Conservation (phyloP, 1,284 basidiomycete species). For the Sporisorium reilianum region DNA sequence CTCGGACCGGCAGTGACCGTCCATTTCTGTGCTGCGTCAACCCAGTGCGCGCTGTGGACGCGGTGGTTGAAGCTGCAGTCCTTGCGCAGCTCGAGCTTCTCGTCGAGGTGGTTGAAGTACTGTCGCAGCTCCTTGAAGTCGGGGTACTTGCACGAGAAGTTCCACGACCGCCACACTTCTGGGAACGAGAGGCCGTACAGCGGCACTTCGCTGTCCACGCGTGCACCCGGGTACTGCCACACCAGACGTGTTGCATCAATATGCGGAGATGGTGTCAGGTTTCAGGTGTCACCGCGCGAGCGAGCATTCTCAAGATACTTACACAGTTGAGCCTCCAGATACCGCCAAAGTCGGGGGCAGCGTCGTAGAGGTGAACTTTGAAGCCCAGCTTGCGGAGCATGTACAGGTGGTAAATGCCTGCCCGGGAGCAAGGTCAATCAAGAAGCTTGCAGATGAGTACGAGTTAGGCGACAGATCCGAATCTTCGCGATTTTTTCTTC, state of each 20-base stretch:
- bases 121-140: slow-evolving; percentile 52
- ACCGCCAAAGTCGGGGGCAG: slow-evolving; percentile 52
- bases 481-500: too few relatives aligned
- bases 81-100: slow-evolving; percentile 50
- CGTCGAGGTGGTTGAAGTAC: slow-evolving; percentile 54
- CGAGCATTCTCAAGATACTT: slow-evolving; percentile 4
- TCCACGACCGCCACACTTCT: slow-evolving; percentile 50
- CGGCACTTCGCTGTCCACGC: slow-evolving; percentile 53
- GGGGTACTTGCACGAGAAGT: slow-evolving; percentile 53
- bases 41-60: slow-evolving; percentile 48
- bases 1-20: slow-evolving; percentile 42
- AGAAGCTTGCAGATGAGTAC: background rate
- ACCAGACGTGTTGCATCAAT: too few relatives aligned
- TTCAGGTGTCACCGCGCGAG: too few relatives aligned
- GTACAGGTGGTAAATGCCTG: slow-evolving; percentile 45
- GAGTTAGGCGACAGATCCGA: background rate
- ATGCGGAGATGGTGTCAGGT: too few relatives aligned
- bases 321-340: slow-evolving; percentile 51
- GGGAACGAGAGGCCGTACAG: slow-evolving; percentile 53
- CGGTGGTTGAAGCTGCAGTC: slow-evolving; percentile 54
- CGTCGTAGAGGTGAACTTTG: slow-evolving; percentile 50
- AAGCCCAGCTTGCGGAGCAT: slow-evolving; percentile 46
- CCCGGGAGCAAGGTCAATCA: background rate
- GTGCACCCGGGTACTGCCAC: slow-evolving; percentile 44
- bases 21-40: slow-evolving; percentile 37